Base-by-base conservation (phyloP, 2,329 filamentous ascomycete genomes). In the Trichoderma koningii region DNA sequence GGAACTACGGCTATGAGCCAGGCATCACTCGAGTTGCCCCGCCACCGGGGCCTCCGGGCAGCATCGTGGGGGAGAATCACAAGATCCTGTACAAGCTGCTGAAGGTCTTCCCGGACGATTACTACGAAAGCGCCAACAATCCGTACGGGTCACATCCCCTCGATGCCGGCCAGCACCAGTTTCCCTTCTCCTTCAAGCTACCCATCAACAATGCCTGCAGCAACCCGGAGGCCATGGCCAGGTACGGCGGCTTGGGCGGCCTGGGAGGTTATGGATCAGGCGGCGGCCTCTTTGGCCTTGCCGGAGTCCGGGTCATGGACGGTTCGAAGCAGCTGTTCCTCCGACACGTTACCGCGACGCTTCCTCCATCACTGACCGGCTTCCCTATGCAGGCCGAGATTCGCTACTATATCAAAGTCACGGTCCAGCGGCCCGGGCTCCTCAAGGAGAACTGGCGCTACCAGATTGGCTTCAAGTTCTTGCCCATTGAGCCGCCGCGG, bases 331-430 rank as follows among this genome's bases (percentile, higher is more conserved):
- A 89, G 75, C 76, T 88, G 64, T 82, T 85, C 71, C 82, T 88
- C 56, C 75, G 75, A 45, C 95, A 99, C 79, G 87, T 95, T 68
- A 95, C 90, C 73, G 87, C 88, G 70, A 96, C 93, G 0, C 82
- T 99, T 12, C 95, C 95, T 5, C 95, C 95, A 0, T 96, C 93
- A 5, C 80, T 98, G 62, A 91, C 85, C n/a, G 92, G 92, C 3
- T 93, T 95, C 69, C 91, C 92, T 0, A 89, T 89, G 38, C 87
- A 93, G 76, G 94, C 93, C 23, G 93, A 97, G 77, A 93, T 98
- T 66, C 86, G 89, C 70, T 99, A 99, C 78, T 99, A 91, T 74
- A 84, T 98, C 74, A 99, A 99, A 76, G 92, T 90, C n/a, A 98
- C 95, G 0, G 88, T 98, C 6, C 91, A 93, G 72, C 84, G 93